These are phyloP conservation scores for Diacronema lutheri DNA, from an alignment of 78 protist genomes.

Conservation along the genomic window DNA sequence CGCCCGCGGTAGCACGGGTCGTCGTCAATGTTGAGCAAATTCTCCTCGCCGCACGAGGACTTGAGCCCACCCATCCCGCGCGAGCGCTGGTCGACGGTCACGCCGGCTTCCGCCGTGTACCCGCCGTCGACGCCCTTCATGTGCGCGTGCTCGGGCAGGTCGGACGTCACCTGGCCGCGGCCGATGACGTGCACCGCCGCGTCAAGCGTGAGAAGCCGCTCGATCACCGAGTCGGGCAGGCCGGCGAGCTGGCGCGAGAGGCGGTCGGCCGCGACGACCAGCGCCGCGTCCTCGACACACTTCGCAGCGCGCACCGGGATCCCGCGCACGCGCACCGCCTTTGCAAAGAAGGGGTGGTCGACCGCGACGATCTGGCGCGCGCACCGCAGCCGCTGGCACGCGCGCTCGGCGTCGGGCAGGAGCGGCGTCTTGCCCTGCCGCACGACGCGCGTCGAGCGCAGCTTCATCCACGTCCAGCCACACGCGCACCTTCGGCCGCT, in stretches of 20 bases:
- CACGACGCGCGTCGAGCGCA: too few relatives aligned
- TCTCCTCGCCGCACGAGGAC: slow-evolving; percentile 12
- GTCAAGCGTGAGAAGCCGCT: not conserved
- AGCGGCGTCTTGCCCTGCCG: too few relatives aligned
- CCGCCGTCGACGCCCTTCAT: slow-evolving; percentile 12
- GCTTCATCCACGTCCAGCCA: too few relatives aligned
- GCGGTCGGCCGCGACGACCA: slow-evolving; percentile 3
- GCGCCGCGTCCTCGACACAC: not conserved
- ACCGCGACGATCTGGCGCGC: too few relatives aligned
- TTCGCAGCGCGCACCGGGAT: not conserved
- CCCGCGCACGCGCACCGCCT: not conserved
- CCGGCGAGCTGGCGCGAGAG: not conserved
- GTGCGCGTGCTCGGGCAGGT: slow-evolving; percentile 24
- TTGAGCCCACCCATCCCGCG: slow-evolving; percentile 12
- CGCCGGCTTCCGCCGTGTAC: not conserved
- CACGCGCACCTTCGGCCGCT: too few relatives aligned
- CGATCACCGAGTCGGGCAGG: not conserved
- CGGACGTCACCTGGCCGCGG: not conserved
- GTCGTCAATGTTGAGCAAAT: not conserved
- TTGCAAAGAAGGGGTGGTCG: too few relatives aligned
- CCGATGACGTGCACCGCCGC: slow-evolving; percentile 2
- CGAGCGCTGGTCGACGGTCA: slow-evolving; percentile 5
- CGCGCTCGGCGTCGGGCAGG: too few relatives aligned
- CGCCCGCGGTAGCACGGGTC: not conserved
- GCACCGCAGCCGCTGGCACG: too few relatives aligned